Conservation (phyloP, 768 basidiomycete species). For the Astraeus odoratus region DNA sequence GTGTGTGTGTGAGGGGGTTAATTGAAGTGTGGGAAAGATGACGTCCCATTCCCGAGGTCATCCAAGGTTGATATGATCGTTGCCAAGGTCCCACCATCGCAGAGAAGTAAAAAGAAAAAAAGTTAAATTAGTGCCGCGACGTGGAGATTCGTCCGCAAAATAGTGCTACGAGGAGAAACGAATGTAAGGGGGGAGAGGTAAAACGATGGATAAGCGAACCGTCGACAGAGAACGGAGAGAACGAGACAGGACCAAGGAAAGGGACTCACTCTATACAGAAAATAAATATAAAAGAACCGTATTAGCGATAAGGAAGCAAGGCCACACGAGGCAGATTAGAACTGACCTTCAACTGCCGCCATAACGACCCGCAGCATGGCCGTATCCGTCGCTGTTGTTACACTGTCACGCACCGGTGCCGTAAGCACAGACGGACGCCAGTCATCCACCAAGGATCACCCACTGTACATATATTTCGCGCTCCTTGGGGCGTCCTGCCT, state of each 20-base stretch:
- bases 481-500: slow-evolving; percentile 77
- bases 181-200: neutral
- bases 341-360: slow-evolving; percentile 91
- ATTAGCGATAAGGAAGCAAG: slow-evolving; percentile 2
- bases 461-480: slow-evolving; percentile 93
- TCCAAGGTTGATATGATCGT: slow-evolving; percentile 3
- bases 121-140: slow-evolving; percentile 14
- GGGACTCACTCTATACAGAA: slow-evolving; percentile 56
- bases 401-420: slow-evolving; percentile 36
- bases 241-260: slow-evolving; percentile 7
- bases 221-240: slow-evolving; percentile 14
- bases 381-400: slow-evolving; percentile 88
- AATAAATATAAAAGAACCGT: slow-evolving; percentile 2
- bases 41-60: slow-evolving; percentile 2
- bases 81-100: neutral
- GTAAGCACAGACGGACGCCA: slow-evolving; percentile 7
- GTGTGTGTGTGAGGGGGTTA: neutral
- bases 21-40: neutral
- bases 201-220: neutral
- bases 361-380: slow-evolving; percentile 85
- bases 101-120: slow-evolving; percentile 1
- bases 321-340: neutral
- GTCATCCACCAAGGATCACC: slow-evolving; percentile 27
- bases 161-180: slow-evolving; percentile 13
- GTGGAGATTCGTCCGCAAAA: slow-evolving; percentile 15